A percentile compares a stretch with the other conserved stretches of the same genome.
phyloP scores from a whole-genome alignment of 331 rosid species.

The Phaseolus coccineus region DNA sequence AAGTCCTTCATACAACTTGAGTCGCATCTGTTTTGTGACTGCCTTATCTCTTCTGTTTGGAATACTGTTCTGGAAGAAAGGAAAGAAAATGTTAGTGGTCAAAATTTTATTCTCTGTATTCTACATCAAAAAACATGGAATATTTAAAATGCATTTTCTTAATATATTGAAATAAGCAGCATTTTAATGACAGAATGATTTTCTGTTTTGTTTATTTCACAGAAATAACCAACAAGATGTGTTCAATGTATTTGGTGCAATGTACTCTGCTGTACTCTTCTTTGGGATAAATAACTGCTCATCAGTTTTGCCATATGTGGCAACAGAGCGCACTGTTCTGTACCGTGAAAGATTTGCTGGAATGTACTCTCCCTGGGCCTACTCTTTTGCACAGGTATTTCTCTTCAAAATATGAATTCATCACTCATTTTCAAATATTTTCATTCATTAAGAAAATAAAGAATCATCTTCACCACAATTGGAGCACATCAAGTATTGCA shows the following conservation, averaged over 20 bases:
- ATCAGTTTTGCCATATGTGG: constrained; percentile 53
- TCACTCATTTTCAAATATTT: constrained; percentile 14
- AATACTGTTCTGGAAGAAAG: constrained; percentile 62
- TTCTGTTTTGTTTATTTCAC: constrained; percentile 10
- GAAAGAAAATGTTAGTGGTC: constrained; percentile 57
- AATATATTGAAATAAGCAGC: background rate
- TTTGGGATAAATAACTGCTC: constrained; percentile 68
- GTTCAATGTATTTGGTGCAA: constrained; percentile 56
- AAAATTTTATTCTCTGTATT: background rate
- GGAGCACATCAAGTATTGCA: background rate
- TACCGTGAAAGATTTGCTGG: constrained; percentile 67
- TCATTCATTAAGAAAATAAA: constrained; percentile 3
- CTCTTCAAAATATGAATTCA: background rate
- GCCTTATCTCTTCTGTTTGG: constrained; percentile 57
- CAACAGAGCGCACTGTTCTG: constrained; percentile 58
- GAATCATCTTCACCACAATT: background rate
- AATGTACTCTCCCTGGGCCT: constrained; percentile 73
- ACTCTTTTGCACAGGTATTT: constrained; percentile 69
- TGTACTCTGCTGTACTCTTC: constrained; percentile 51
- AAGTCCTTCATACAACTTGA: constrained; percentile 69
- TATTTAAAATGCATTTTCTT: background rate
- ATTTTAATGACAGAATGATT: background rate
- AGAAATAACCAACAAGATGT: constrained; percentile 64
- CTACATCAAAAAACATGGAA: background rate
- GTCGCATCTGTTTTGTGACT: constrained; percentile 51